Evolutionary conservation across 2,329 filamentous ascomycete genomes (phyloP).

Genomic region (Fulvia fulva): DNA sequence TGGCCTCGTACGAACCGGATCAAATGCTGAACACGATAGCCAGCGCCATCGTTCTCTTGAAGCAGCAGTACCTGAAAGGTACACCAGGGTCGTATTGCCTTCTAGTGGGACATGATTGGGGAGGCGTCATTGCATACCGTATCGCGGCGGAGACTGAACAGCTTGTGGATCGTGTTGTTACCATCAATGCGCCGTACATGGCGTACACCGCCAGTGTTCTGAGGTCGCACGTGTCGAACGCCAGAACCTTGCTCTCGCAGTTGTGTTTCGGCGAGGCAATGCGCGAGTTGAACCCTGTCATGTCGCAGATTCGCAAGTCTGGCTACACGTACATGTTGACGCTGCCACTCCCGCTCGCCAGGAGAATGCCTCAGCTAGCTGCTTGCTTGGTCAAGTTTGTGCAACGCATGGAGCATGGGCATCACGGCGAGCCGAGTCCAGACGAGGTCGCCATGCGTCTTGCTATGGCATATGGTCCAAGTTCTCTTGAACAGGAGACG

Average conservation of each 20-base stretch:
- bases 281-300: slow-evolving; percentile 33
- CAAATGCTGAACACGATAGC: slow-evolving; percentile 51
- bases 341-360: slow-evolving; percentile 17
- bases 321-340: slow-evolving; percentile 40
- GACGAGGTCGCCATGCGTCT: slow-evolving; percentile 31
- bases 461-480: slow-evolving; percentile 51
- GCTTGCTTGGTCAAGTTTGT: slow-evolving; percentile 44
- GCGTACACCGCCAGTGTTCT: slow-evolving; percentile 14
- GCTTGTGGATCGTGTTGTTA: slow-evolving; percentile 54
- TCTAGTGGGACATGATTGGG: slow-evolving; percentile 46
- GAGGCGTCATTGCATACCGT: slow-evolving; percentile 49
- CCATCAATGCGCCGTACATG: slow-evolving; percentile 53
- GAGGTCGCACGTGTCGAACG: slow-evolving; percentile 4
- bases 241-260: slow-evolving; percentile 7
- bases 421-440: not conserved
- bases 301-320: slow-evolving; percentile 47
- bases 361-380: slow-evolving; percentile 34
- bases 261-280: slow-evolving; percentile 5
- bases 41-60: slow-evolving; percentile 51
- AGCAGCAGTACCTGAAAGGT: slow-evolving; percentile 40
- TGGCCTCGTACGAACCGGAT: slow-evolving; percentile 48
- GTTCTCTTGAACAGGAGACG: slow-evolving; percentile 41
- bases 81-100: slow-evolving; percentile 34
- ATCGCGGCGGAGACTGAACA: slow-evolving; percentile 56
- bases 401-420: slow-evolving; percentile 16